Conservation (phyloP, 2,329 filamentous ascomycete genomes). For the Xylariaceae sp. region DNA sequence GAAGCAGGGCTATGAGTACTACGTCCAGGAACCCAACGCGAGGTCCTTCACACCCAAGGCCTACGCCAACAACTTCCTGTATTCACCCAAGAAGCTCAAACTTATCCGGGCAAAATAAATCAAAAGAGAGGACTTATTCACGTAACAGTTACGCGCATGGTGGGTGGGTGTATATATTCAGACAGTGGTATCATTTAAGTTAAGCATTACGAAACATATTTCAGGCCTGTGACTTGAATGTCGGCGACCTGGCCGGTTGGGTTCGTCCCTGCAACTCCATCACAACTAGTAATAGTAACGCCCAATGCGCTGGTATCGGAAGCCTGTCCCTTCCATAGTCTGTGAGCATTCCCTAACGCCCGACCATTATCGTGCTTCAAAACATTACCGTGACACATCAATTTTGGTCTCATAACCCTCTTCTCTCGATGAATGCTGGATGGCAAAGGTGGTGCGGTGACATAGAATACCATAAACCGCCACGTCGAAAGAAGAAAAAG, state of each 20-base stretch:
- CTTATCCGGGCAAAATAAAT: conserved; percentile 71
- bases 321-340: neutral
- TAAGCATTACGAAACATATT: conserved; percentile 5
- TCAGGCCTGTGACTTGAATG: neutral
- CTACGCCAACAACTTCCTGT: conserved; percentile 94
- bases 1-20: conserved; percentile 99
- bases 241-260: neutral
- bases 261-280: neutral
- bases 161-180: conserved; percentile 20
- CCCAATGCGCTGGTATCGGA: neutral
- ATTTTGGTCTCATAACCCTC: neutral
- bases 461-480: conserved; percentile 3
- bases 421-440: neutral
- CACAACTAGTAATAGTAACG: neutral
- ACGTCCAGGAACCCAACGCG: conserved; percentile 92
- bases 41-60: conserved; percentile 84
- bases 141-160: conserved; percentile 5
- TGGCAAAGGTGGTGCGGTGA: neutral
- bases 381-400: neutral
- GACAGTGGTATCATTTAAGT: conserved; percentile 18
- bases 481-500: neutral
- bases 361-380: neutral
- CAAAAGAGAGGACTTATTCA: neutral
- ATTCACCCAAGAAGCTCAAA: conserved; percentile 82
- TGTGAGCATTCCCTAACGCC: neutral